Evolutionary conservation across 371 early-diverging fungal species (phyloP).

Genomic region (Coemansia sp.): DNA sequence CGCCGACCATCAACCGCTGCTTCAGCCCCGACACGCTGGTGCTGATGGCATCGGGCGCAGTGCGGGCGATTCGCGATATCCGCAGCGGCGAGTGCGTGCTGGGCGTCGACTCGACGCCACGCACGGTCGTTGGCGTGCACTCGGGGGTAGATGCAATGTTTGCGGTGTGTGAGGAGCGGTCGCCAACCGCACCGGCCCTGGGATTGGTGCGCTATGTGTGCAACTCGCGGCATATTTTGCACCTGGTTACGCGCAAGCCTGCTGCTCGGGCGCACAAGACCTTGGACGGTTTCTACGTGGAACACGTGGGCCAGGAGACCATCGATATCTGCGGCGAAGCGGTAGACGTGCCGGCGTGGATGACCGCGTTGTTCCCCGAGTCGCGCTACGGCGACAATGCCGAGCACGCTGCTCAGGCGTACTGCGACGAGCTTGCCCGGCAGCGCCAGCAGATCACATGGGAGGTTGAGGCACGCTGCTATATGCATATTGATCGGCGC

Average conservation of each 20-base stretch:
- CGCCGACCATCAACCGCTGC: constrained; percentile 95
- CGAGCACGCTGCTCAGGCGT: constrained; percentile 7
- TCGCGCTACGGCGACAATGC: not conserved
- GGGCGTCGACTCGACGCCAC: constrained; percentile 81
- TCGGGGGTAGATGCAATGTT: constrained; percentile 24
- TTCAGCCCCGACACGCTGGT: constrained; percentile 28
- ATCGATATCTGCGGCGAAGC: not conserved
- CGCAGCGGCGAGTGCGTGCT: constrained; percentile 49
- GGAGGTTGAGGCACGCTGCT: constrained; percentile 32
- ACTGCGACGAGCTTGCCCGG: not conserved
- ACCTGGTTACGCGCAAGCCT: constrained; percentile 10
- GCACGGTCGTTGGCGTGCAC: constrained; percentile 58
- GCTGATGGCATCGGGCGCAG: constrained; percentile 30
- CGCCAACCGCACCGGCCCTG: no score
- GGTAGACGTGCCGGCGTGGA: constrained; percentile 3
- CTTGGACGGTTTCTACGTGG: not conserved
- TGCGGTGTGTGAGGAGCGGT: constrained; percentile 16
- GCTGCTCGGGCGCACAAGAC: not conserved
- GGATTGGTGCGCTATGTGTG: constrained; percentile 13
- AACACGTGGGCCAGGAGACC: not conserved
- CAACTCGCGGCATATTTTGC: constrained; percentile 29
- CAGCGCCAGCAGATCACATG: constrained; percentile 1
- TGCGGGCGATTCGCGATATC: constrained; percentile 13
- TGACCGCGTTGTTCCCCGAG: not conserved
- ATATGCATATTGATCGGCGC: constrained; percentile 3